These are phyloP conservation scores for Leccinum griseonigrum DNA, from an alignment of 1,284 basidiomycete genomes.

Conservation along the genomic window DNA sequence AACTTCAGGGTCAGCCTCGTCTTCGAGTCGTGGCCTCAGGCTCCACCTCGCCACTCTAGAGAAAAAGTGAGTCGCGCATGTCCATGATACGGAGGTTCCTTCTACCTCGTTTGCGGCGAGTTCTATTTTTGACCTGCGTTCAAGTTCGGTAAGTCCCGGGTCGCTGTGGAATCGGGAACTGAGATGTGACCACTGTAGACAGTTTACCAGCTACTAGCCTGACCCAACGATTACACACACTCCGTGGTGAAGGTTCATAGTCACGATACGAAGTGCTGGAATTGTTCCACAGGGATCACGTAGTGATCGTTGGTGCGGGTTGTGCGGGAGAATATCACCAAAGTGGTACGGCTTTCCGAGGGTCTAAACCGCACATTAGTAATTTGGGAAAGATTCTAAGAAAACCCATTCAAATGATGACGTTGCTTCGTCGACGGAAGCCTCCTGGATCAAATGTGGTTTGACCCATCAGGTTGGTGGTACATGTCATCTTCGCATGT, in stretches of 20 bases:
- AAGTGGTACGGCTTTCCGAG: neutral
- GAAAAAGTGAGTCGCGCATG: too few species aligned
- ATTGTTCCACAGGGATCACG: neutral
- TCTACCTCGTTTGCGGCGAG: neutral
- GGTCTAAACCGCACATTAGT: neutral
- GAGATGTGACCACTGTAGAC: neutral
- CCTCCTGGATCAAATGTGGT: neutral
- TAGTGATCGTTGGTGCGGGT: neutral
- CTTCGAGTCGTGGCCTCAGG: too few species aligned
- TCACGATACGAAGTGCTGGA: neutral
- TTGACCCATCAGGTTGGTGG: neutral
- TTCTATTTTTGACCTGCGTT: neutral
- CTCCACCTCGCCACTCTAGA: too few species aligned
- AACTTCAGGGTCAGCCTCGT: too few species aligned
- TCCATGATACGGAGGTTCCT: neutral
- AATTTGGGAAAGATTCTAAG: neutral
- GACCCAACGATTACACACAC: neutral
- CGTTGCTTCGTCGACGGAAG: neutral
- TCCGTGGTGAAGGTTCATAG: neutral
- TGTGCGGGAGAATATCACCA: neutral
- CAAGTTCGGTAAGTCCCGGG: neutral
- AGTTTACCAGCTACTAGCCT: neutral
- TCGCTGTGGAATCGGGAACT: neutral
- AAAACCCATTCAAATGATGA: neutral
- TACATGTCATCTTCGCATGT: neutral